phyloP scores from a whole-genome alignment of 1,284 basidiomycete genomes.

The Cryptococcus wingfieldii region DNA sequence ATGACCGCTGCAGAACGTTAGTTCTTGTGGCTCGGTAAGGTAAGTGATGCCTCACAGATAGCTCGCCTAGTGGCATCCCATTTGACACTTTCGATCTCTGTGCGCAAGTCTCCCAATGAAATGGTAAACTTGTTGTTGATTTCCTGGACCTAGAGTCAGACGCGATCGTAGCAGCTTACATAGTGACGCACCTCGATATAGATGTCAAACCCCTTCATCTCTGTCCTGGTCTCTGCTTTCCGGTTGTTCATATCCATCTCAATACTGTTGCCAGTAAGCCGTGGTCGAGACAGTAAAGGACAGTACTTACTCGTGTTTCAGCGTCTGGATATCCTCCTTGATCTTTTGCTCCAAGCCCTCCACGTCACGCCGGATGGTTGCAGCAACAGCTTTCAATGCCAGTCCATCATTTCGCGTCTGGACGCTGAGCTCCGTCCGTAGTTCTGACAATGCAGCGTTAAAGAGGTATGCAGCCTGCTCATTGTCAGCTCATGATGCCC shows the following conservation, averaged over 20 bases:
- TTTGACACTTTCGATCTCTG: conserved; percentile 79
- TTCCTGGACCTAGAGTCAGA: conserved; percentile 54
- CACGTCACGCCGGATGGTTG: conserved; percentile 78
- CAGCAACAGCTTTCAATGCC: conserved; percentile 67
- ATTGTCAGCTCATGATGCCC: neutral
- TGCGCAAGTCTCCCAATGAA: conserved; percentile 75
- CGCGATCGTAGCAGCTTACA: neutral
- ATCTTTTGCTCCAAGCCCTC: conserved; percentile 83
- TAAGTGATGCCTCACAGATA: conserved; percentile 59
- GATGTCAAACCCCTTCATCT: conserved; percentile 82
- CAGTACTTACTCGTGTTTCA: conserved; percentile 80
- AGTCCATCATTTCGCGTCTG: conserved; percentile 80
- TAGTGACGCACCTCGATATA: conserved; percentile 67
- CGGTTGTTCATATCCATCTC: conserved; percentile 94
- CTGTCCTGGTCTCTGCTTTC: conserved; percentile 86
- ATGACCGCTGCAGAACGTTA: conserved; percentile 34
- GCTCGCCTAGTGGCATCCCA: conserved; percentile 87
- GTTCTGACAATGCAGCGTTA: conserved; percentile 84
- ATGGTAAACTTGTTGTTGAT: conserved; percentile 82
- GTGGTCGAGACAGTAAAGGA: neutral
- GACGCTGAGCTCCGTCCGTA: conserved; percentile 80
- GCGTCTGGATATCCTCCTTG: conserved; percentile 82
- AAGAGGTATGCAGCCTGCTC: conserved; percentile 90
- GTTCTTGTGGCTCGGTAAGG: neutral
- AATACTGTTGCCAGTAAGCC: conserved; percentile 52